Evolutionary conservation across 176 grass and related monocot species (phyloP), one percentile per base, ranked within the genome.

Genomic region (Rhynchospora pubera): DNA sequence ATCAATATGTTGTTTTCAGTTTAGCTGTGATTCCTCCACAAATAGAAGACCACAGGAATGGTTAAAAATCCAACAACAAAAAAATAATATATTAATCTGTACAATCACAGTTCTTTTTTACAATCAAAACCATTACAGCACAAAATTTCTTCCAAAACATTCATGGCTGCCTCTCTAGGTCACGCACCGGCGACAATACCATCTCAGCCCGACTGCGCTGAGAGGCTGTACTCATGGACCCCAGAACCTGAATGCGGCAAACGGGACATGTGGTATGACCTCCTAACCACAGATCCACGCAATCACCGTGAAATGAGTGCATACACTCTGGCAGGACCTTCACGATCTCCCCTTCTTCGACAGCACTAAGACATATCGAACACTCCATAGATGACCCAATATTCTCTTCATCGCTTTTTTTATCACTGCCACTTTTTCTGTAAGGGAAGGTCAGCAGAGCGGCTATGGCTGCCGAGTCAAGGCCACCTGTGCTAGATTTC

Each of bases 261-360:
- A 90, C 61, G 0, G 92, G 89, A 67, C 92, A 94, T 0, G 90
- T 88, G 1, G 79, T 65, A 57, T 86, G 83, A 45, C 62, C 76
- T 6, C 19, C 23, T 77, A 94, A 79, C 92, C 92, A 94, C 62
- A 67, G 22, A 65, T 88, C 85, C 44, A 94, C 74, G 65, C 92
- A 94, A 11, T 53, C 70, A 1, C 42, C 57, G 39, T 94, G 92
- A 84, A 94, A 94, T 3, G 70, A 56, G 74, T 94, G 92, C 59
- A 51, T 79, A 74, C 92, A 94, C 58, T 56, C 9, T 5, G 92
- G 89, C 23, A 90, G 83, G 57, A 82, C 67, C 87, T 87, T 76
- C 10, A 80, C 85, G 57, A 64, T 75, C 85, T 94, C 89, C 22
- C 89, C 87, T 44, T 89, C 89, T 68, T 48, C 81, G 57, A 89